Conservation (phyloP, 345 rosid genomes). For the Arabis hirsuta region DNA sequence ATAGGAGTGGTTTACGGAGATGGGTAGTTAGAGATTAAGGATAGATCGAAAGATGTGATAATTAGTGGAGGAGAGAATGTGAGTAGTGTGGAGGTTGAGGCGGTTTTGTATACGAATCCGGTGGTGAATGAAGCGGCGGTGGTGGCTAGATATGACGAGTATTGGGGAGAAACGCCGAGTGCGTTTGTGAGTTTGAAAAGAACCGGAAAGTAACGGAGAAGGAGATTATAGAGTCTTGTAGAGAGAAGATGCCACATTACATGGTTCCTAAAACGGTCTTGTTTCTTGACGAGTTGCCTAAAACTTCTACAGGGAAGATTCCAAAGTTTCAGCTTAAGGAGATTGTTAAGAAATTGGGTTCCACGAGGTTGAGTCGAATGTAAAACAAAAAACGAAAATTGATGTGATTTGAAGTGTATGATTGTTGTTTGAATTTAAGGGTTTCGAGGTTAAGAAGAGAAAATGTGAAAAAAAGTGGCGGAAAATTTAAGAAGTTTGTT, state of each 20-base stretch:
- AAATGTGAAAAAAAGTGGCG: no score
- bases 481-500: no score
- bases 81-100: slow-evolving; percentile 77
- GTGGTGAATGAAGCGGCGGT: slow-evolving; percentile 78
- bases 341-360: slow-evolving; percentile 43
- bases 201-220: slow-evolving; percentile 46
- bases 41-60: slow-evolving; percentile 76
- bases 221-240: slow-evolving; percentile 50
- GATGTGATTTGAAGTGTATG: neutral
- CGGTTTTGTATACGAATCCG: slow-evolving; percentile 66
- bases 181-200: slow-evolving; percentile 52
- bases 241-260: slow-evolving; percentile 55
- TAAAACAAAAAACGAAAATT: neutral
- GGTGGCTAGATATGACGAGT: slow-evolving; percentile 75
- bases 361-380: slow-evolving; percentile 49
- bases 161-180: slow-evolving; percentile 90
- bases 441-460: no score
- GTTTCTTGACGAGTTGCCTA: slow-evolving; percentile 61
- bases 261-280: slow-evolving; percentile 74
- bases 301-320: slow-evolving; percentile 68
- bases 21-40: slow-evolving; percentile 72
- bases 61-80: slow-evolving; percentile 90
- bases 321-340: slow-evolving; percentile 60
- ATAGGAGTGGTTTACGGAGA: slow-evolving; percentile 73
- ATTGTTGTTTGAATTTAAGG: neutral